Percentiles rank a stretch among this genome's conserved stretches.
phyloP scores from a whole-genome alignment of 345 rosid species.

The Excoecaria cochinchinensis region DNA sequence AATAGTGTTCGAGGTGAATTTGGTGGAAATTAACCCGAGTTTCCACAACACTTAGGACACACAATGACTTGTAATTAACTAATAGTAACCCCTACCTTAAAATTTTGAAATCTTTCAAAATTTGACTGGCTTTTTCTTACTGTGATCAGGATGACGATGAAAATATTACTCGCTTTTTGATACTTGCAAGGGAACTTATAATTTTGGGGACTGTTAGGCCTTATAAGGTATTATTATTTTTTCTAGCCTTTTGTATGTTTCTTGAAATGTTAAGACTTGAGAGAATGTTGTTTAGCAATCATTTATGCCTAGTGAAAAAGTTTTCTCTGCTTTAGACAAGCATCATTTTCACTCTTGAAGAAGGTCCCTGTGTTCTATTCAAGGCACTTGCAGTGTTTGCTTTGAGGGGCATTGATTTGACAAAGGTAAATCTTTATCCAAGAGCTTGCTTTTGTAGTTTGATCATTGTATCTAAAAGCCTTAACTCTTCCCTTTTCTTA shows the following conservation, averaged over 20 bases:
- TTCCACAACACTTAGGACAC: too few relatives aligned
- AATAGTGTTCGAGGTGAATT: too few relatives aligned
- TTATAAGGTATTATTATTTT: slow-evolving; percentile 53
- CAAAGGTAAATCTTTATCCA: slow-evolving; percentile 47
- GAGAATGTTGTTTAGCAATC: not conserved
- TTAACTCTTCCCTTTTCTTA: slow-evolving; percentile 3
- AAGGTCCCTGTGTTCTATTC: slow-evolving; percentile 87
- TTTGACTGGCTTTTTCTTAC: slow-evolving; percentile 3
- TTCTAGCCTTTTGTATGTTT: slow-evolving; percentile 8
- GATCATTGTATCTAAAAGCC: not conserved
- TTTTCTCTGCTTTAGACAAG: slow-evolving; percentile 54
- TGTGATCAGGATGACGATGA: slow-evolving; percentile 63
- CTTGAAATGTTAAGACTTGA: not conserved
- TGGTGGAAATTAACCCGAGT: too few relatives aligned
- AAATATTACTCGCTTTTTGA: slow-evolving; percentile 79
- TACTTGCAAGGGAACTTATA: slow-evolving; percentile 87
- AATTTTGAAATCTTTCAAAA: not conserved
- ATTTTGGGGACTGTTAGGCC: slow-evolving; percentile 66
- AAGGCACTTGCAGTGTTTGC: slow-evolving; percentile 93
- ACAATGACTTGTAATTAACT: not conserved
- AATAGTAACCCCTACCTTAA: not conserved
- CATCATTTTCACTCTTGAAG: slow-evolving; percentile 90
- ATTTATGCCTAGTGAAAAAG: slow-evolving; percentile 5
- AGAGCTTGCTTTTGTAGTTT: not conserved
- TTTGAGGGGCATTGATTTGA: slow-evolving; percentile 70